Evolutionary conservation across 2,329 filamentous ascomycete species (phyloP).

Genomic region (Zarea fungicola): DNA sequence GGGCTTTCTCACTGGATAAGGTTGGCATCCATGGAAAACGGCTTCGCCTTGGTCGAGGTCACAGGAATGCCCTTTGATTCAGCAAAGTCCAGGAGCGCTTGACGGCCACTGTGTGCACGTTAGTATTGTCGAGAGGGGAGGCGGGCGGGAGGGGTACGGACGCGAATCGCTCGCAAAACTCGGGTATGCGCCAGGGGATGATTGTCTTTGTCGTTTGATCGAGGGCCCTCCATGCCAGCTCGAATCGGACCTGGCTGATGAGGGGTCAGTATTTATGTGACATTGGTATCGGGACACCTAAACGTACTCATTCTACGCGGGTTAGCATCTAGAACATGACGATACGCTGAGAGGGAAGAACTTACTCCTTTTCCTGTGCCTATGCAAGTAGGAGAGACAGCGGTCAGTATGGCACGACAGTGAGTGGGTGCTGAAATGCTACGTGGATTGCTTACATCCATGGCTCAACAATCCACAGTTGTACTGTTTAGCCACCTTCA

Average conservation of each 20-base stretch:
- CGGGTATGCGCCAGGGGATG: slow-evolving; percentile 67
- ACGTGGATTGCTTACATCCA: slow-evolving; percentile 34
- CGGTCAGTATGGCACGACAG: neutral
- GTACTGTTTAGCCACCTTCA: slow-evolving; percentile 35
- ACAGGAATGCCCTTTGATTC: slow-evolving; percentile 63
- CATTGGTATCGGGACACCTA: neutral
- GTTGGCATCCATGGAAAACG: slow-evolving; percentile 51
- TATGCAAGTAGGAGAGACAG: neutral
- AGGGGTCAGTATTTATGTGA: neutral
- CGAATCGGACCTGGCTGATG: slow-evolving; percentile 33
- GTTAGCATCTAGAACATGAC: slow-evolving; percentile 1
- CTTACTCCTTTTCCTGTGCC: slow-evolving; percentile 29
- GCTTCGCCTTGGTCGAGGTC: slow-evolving; percentile 63
- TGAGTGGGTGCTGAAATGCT: slow-evolving; percentile 19
- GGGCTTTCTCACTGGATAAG: neutral
- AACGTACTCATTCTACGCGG: slow-evolving; percentile 24
- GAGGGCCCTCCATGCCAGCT: slow-evolving; percentile 30
- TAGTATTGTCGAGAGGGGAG: slow-evolving; percentile 4
- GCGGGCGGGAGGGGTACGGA: slow-evolving; percentile 16
- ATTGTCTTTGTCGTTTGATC: slow-evolving; percentile 64
- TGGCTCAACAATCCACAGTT: slow-evolving; percentile 35
- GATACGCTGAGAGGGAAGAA: neutral
- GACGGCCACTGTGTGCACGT: slow-evolving; percentile 45
- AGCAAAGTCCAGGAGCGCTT: slow-evolving; percentile 70
- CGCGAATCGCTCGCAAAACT: slow-evolving; percentile 65